These are phyloP conservation scores for Cudoniella acicularis DNA, from an alignment of 495 filamentous ascomycete species.

Conservation along the genomic window DNA sequence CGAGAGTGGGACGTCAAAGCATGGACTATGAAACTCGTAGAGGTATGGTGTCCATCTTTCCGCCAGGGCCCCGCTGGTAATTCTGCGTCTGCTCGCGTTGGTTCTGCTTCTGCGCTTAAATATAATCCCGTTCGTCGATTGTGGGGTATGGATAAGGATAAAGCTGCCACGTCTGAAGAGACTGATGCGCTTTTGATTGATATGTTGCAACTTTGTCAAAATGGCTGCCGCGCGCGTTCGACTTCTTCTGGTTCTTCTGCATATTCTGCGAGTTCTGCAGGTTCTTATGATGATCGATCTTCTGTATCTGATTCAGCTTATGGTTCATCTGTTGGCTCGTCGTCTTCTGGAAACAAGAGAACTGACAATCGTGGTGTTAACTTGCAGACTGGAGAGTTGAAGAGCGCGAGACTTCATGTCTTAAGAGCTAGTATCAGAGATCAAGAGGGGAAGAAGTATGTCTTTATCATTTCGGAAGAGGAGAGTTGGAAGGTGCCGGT, in stretches of 20 bases:
- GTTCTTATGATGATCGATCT: conserved; percentile 25
- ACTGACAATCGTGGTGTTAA: conserved; percentile 15
- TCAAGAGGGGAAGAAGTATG: conserved; percentile 74
- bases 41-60: conserved; percentile 72
- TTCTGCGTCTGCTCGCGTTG: conserved; percentile 30
- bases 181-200: conserved; percentile 57
- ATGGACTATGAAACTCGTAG: conserved; percentile 89
- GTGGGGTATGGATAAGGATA: conserved; percentile 36
- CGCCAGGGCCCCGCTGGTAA: conserved; percentile 36
- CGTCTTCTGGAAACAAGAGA: conserved; percentile 23
- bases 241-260: conserved; percentile 21
- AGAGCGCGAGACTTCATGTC: conserved; percentile 60
- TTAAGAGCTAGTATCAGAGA: conserved; percentile 80
- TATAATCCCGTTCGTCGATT: conserved; percentile 24
- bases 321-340: conserved; percentile 27
- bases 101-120: conserved; percentile 23
- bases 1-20: conserved; percentile 98
- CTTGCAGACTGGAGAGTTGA: conserved; percentile 49
- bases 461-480: conserved; percentile 76
- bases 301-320: conserved; percentile 32
- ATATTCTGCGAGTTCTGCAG: conserved; percentile 33
- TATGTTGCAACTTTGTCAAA: conserved; percentile 58
- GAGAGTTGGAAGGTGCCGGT: conserved; percentile 93
- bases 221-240: conserved; percentile 48
- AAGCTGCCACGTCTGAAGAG: conserved; percentile 49